Conservation (phyloP, 345 rosid genomes). For the Hirschfeldia incana region DNA sequence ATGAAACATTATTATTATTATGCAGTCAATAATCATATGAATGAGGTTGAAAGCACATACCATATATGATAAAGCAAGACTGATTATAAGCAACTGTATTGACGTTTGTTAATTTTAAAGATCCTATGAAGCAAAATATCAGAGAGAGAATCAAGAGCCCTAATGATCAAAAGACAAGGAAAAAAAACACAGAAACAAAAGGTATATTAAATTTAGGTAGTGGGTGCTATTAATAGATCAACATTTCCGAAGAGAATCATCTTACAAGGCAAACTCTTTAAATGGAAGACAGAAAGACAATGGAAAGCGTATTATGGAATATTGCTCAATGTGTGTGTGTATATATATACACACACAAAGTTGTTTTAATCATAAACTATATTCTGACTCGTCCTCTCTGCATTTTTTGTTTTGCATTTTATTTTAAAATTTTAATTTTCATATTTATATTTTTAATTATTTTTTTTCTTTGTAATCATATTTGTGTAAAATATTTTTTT, state of each 20-base stretch:
- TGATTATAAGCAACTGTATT: not conserved
- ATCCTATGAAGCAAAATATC: slow-evolving; percentile 5
- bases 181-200: not conserved
- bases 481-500: no score
- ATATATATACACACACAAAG: not conserved
- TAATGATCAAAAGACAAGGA: not conserved
- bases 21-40: not conserved
- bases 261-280: not conserved
- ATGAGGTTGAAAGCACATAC: slow-evolving; percentile 10
- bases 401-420: no score
- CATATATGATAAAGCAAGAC: slow-evolving; percentile 11
- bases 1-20: not conserved
- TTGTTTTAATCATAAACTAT: not conserved
- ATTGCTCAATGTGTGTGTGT: not conserved
- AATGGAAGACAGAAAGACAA: not conserved
- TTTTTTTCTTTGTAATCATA: no score
- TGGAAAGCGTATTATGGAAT: not conserved
- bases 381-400: no score
- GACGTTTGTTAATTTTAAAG: not conserved
- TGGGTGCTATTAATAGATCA: slow-evolving; percentile 10
- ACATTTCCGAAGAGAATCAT: slow-evolving; percentile 5
- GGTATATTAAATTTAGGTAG: not conserved
- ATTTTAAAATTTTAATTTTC: no score
- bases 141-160: slow-evolving; percentile 17
- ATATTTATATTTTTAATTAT: no score